A percentile compares a stretch with the other conserved stretches of the same genome.
Evolutionary conservation across 768 basidiomycete species (phyloP).

Genomic region (Russula sp.): DNA sequence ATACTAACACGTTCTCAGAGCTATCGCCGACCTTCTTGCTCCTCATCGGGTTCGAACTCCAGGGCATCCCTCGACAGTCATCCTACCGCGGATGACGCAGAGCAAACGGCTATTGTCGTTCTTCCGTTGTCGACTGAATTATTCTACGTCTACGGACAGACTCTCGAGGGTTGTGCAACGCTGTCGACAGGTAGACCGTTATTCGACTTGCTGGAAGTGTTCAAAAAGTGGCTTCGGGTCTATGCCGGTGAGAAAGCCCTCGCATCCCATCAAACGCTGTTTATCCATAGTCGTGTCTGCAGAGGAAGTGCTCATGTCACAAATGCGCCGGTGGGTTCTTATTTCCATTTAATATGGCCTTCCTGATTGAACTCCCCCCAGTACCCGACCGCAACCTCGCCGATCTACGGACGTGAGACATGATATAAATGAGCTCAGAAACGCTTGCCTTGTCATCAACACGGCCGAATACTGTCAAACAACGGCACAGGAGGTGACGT

Average conservation of each 20-base stretch:
- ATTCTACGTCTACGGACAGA: conserved; percentile 97
- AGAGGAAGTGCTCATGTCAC: conserved; percentile 85
- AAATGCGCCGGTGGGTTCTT: conserved; percentile 61
- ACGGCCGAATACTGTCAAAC: conserved; percentile 97
- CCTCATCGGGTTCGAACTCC: conserved; percentile 65
- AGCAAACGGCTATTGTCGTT: conserved; percentile 57
- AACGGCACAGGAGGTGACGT: conserved; percentile 75
- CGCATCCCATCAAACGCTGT: not conserved
- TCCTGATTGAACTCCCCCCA: conserved; percentile 33
- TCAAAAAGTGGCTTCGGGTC: conserved; percentile 91
- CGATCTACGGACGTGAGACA: conserved; percentile 78
- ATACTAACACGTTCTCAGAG: conserved; percentile 46
- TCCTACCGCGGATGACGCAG: conserved; percentile 43
- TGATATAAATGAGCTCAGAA: conserved; percentile 71
- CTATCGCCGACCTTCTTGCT: conserved; percentile 86
- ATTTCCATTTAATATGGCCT: not conserved
- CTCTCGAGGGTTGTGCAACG: conserved; percentile 89
- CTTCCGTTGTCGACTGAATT: conserved; percentile 93
- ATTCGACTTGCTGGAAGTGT: conserved; percentile 74
- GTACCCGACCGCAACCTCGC: conserved; percentile 46
- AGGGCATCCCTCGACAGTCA: conserved; percentile 66
- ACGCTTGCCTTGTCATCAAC: conserved; percentile 87
- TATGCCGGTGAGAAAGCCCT: conserved; percentile 71
- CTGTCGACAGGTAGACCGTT: conserved; percentile 81
- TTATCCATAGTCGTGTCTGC: conserved; percentile 27